phyloP scores from a whole-genome alignment of 257 asterid genomes.

The Solanum boliviense region DNA sequence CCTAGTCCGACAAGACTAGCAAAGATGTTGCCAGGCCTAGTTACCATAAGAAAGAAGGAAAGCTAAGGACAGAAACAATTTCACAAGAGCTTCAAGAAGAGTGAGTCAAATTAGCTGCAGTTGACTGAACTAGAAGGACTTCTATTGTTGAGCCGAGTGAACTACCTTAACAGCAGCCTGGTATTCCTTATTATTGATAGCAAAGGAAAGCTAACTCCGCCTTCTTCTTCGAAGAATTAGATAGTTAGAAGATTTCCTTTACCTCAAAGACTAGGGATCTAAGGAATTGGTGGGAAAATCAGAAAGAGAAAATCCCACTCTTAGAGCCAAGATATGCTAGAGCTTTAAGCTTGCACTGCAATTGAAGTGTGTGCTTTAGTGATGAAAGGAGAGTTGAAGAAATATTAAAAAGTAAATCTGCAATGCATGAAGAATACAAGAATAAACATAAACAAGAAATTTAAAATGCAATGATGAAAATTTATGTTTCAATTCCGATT shows the following conservation, averaged over 20 bases:
- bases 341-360: neutral
- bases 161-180: neutral
- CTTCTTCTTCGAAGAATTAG: neutral
- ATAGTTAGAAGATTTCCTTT: neutral
- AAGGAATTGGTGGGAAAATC: neutral
- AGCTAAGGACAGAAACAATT: neutral
- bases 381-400: neutral
- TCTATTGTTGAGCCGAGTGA: neutral
- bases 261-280: neutral
- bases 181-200: neutral
- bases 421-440: neutral
- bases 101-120: neutral
- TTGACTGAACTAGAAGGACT: neutral
- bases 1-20: neutral
- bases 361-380: neutral
- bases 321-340: neutral
- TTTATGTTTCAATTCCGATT: neutral
- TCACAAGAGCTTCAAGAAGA: neutral
- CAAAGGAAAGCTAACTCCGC: neutral
- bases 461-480: neutral
- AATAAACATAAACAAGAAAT: neutral
- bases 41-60: neutral
- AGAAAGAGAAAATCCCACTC: neutral
- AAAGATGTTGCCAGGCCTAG: neutral
- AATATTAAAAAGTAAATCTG: neutral